A percentile compares a stretch with the other conserved stretches of the same genome.
phyloP scores from a whole-genome alignment of 1,139 yeast genomes.

The Meyerozyma athensensis region DNA sequence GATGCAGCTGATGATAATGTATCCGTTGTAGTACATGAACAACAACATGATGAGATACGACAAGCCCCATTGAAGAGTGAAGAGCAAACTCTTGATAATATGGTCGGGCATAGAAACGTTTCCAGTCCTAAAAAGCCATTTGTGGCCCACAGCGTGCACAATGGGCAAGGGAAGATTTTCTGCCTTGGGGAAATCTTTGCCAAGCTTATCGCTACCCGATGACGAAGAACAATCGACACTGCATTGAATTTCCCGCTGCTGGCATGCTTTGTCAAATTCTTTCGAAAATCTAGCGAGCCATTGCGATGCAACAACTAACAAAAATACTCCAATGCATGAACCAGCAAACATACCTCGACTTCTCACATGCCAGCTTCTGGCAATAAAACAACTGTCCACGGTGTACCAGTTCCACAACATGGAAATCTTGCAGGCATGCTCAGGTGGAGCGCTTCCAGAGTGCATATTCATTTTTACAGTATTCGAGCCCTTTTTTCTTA shows the following conservation, averaged over 20 bases:
- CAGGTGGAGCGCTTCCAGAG: constrained; percentile 5
- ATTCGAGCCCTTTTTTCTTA: background rate
- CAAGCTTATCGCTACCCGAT: constrained; percentile 3
- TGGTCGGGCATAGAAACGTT: constrained; percentile 37
- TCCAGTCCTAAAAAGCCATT: constrained; percentile 27
- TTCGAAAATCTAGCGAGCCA: constrained; percentile 53
- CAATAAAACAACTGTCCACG: constrained; percentile 57
- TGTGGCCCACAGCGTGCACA: constrained; percentile 32
- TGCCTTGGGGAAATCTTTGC: background rate
- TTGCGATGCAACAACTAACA: constrained; percentile 52
- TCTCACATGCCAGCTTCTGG: constrained; percentile 62
- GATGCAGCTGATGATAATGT: constrained; percentile 57
- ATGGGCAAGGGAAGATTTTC: constrained; percentile 16
- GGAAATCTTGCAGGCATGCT: constrained; percentile 30
- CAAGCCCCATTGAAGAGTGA: constrained; percentile 57
- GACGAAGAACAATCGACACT: background rate
- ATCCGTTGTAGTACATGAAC: constrained; percentile 73
- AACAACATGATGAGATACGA: constrained; percentile 64
- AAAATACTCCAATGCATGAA: constrained; percentile 61
- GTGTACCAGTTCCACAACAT: constrained; percentile 47
- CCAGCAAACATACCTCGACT: constrained; percentile 64
- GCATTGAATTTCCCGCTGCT: constrained; percentile 12
- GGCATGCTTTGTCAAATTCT: constrained; percentile 47
- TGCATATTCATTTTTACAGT: constrained; percentile 12
- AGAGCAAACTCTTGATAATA: constrained; percentile 42